phyloP scores from a whole-genome alignment of 108 stramenopile genomes.

The Parietichytrium sp. region DNA sequence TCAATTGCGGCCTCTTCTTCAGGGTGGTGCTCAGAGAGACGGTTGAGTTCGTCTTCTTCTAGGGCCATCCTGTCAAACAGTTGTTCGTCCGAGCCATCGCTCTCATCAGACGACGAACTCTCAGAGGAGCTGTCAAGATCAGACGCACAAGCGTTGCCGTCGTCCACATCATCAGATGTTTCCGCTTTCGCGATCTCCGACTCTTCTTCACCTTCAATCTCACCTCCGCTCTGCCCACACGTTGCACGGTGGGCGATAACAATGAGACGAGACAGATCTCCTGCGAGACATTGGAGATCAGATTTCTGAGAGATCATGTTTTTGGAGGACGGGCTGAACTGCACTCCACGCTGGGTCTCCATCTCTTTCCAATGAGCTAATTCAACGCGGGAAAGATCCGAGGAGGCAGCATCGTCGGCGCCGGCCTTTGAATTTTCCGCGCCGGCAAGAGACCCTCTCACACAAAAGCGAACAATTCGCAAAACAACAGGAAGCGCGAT shows the following conservation, averaged over 20 bases:
- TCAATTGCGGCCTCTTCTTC: neutral
- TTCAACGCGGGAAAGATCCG: neutral
- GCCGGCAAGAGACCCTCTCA: neutral
- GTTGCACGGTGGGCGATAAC: conserved; percentile 20
- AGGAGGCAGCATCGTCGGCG: neutral
- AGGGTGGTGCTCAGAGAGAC: too few species aligned
- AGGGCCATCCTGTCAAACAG: neutral
- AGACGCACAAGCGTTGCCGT: neutral
- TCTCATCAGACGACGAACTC: neutral
- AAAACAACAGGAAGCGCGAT: conserved; percentile 12
- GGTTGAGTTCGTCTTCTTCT: neutral
- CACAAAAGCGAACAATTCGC: conserved; percentile 32
- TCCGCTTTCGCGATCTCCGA: neutral
- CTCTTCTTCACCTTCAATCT: neutral
- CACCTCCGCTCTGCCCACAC: neutral
- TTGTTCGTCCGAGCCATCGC: neutral
- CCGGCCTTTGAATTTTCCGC: neutral
- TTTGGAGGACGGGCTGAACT: conserved; percentile 24
- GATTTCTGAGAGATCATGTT: neutral
- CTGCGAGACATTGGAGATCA: neutral
- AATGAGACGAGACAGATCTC: neutral
- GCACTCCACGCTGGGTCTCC: neutral
- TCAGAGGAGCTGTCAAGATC: neutral
- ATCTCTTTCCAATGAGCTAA: neutral
- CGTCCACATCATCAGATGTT: neutral